Base-by-base conservation (phyloP, 148 eudicot species). In the Beta vulgaris region DNA sequence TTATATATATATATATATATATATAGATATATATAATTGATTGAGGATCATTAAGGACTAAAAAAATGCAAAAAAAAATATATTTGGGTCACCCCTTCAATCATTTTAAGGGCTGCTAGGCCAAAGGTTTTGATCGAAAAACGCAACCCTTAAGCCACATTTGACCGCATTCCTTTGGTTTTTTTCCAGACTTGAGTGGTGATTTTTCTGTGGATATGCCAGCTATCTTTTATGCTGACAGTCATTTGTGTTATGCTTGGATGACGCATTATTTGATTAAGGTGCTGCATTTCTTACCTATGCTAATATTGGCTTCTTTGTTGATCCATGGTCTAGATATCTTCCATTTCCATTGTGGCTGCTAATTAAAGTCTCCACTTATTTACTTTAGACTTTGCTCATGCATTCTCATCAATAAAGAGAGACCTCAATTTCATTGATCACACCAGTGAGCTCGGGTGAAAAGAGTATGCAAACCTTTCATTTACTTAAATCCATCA, bases 391-490 rank as follows among this genome's bases (percentile, higher is more conserved):
- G 98, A 91, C 77, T 80, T 93, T 72, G 92, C 93, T 59, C 88
- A 87, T 80, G 94, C 82, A 49, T 91, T 93, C 82, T 89, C 93
- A 65, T 85, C 91, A 28, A 66, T 89, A 32, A 84, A 81, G 36
- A 88, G 92, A 85, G 97, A 91, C 75, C 81, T 91, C 79, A 93
- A 91, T 86, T 93, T 93, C 80, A 87, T 93, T 67, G 97, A 93
- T 72, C 97, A 93, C 86, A 88, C 97, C 39, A 87, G 97, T 81
- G 97, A 93, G 80, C 94, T 93, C 25, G 92, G 92, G 73, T 93
- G 93, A 92, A 93, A 93, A 90, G 96, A 92, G 97, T 92, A 91
- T 44, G 97, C 78, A 81, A 80, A 79, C 60, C 78, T 34, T 59
- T 73, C 51, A 15, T 67, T 34, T 70, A 46, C 75, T 18, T 46